Evolutionary conservation across 2,329 filamentous ascomycete genomes (phyloP).

Genomic region (Chaetomium globosum): DNA sequence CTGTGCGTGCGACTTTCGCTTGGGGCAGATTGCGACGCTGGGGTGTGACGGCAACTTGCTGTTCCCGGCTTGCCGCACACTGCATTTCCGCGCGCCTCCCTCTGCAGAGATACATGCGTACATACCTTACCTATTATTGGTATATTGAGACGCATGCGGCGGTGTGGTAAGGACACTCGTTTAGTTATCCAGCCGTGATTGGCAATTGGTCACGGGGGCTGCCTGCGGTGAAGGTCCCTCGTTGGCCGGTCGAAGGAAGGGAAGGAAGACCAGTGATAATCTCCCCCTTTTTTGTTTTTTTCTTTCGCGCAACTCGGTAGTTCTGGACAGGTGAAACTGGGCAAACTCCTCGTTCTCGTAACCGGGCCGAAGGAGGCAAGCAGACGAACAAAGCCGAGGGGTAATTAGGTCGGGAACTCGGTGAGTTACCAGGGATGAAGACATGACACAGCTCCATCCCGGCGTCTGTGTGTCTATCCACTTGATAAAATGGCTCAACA

Average conservation of each 20-base stretch:
- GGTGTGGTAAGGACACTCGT: not conserved
- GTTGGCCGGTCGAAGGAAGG: not conserved
- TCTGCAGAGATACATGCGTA: not conserved
- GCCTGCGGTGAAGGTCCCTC: not conserved
- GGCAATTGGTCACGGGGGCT: constrained; percentile 2
- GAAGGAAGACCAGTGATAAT: not conserved
- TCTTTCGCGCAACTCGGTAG: not conserved
- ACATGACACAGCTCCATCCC: not conserved
- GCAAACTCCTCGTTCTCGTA: not conserved
- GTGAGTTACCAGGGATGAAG: not conserved
- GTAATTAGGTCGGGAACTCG: not conserved
- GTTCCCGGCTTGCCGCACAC: not conserved
- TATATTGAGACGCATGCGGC: not conserved
- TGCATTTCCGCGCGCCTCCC: constrained; percentile 5
- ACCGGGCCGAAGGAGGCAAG: not conserved
- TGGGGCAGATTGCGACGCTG: not conserved
- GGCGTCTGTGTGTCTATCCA: not conserved
- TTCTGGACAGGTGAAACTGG: not conserved
- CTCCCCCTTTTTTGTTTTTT: not conserved
- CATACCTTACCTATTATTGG: not conserved
- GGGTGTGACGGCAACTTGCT: not conserved
- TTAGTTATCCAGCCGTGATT: constrained; percentile 9
- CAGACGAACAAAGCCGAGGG: not conserved
- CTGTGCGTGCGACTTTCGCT: not conserved
- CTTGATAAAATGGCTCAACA: not conserved